Evolutionary conservation across 1,284 basidiomycete species (phyloP), one percentile per base, ranked within the genome.

Genomic region (Inonotus obliquus): DNA sequence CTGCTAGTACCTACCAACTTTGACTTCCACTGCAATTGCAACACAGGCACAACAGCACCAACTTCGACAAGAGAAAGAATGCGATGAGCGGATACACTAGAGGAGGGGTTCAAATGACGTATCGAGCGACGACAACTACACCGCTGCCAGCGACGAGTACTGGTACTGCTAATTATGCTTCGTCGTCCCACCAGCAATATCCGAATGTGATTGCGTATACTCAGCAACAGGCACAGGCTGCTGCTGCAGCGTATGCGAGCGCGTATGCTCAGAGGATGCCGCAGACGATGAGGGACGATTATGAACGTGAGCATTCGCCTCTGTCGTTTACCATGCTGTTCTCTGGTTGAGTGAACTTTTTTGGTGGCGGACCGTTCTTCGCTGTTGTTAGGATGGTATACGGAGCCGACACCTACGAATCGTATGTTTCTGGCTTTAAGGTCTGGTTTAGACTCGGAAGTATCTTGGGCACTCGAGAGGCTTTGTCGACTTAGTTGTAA

Each of bases 391-490:
- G 91, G 87, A 68, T 92, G 89, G 87, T 92, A 91, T 67, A 88
- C 87, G 10, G 89, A 92, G 70, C 75, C 78, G 1, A 77, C 81
- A 2, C 77, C 86, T 0, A 86, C 77, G 69, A 94, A 94, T 70
- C 81, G 93, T 53, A 92, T 94, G 85, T 76, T 89, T 4, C 81
- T 95, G 11, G 85, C 92, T 2, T 74, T 95, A 51, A 82, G 84
- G 32, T 94, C 89, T 25, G 87, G 85, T 1, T 86, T 94, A 54
- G 79, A 85, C 62, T 73, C 80, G 3, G 92, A 95, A 68, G 79
- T 92, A 57, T 82, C 83, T 60, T 94, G 91, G 89, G 87, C 91
- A 13, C 79, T 95, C 54, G 86, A 91, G 68, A 84, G 90, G 57
- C 80, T 94, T 11, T 85, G 86, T 67, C 82, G 87, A 25, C 76